Evolutionary conservation across 768 basidiomycete species (phyloP), one percentile per base, ranked within the genome.

Genomic region (Tulasnella sp.): DNA sequence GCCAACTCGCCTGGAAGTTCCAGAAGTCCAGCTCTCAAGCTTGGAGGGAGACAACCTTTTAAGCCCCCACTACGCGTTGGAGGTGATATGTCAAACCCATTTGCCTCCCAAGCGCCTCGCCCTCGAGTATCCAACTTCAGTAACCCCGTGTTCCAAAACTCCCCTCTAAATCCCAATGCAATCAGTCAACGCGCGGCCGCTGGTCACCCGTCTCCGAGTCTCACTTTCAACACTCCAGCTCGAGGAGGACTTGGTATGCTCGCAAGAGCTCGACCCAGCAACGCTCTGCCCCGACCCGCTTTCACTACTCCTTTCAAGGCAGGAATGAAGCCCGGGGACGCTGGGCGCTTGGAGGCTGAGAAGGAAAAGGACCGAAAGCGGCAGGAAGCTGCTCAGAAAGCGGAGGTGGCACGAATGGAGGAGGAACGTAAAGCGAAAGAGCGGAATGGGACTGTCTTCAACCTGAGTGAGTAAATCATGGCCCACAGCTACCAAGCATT

Each of bases 301-400:
- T 72, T 72, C 39, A 47, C 39, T 14, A 72, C 62, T 5, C 71
- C 71, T 17, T 72, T 72, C 62, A 72, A 72, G 64, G 32, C 62
- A 17, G 42, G 42, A 14, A 36, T 70, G 22, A 52, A 37, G 12
- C 69, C 69, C 14, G 44, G 44, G n/a, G 44, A 47, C 16, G n/a
- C 69, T 9, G 42, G 26, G n/a, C 32, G 44, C 17, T 22, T 47
- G 35, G 42, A 42, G 32, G 69, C 69, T n/a, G 32, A 62, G 26
- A 47, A 36, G 44, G 47, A 47, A 36, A 42, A 70, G 34, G 42
- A 70, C 16, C 41, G 47, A 22, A 39, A 39, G n/a, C n/a, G 32
- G 29, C 41, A 7, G 32, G 42, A 70, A 36, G 69, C 69, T 44
- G 47, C 69, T 14, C 19, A 41, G 35, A 44, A 22, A 32, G 69